Evolutionary conservation across 1,139 yeast species (phyloP).

Genomic region (Candida buenavistaensis): DNA sequence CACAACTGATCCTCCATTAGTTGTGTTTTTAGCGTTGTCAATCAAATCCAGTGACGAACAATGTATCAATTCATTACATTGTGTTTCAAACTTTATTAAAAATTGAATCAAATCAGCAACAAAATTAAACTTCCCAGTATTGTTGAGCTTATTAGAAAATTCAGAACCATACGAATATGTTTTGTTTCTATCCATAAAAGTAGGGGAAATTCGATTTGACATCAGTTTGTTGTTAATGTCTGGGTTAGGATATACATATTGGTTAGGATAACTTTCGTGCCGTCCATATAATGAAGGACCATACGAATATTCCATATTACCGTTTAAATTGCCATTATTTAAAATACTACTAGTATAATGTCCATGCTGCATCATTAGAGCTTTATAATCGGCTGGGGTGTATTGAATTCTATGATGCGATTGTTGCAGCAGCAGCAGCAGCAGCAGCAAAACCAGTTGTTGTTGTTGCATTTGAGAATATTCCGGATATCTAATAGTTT

Average conservation of each 20-base stretch:
- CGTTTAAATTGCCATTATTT: neutral
- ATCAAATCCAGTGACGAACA: conserved; percentile 1
- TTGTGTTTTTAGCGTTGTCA: neutral
- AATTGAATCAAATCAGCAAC: conserved; percentile 13
- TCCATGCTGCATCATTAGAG: conserved; percentile 1
- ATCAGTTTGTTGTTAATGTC: conserved; percentile 6
- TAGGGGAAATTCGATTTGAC: conserved; percentile 8
- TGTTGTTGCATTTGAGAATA: neutral
- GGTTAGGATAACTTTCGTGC: conserved; percentile 16
- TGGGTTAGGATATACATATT: conserved; percentile 11
- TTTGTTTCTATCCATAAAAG: conserved; percentile 10
- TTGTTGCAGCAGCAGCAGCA: conserved; percentile 2
- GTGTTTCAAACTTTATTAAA: conserved; percentile 13
- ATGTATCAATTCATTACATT: conserved; percentile 11
- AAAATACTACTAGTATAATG: neutral
- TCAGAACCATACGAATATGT: conserved; percentile 3
- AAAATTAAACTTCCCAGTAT: conserved; percentile 8
- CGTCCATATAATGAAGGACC: conserved; percentile 11
- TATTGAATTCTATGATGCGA: conserved; percentile 2
- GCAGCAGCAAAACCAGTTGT: conserved; percentile 1
- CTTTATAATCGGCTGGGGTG: conserved; percentile 2
- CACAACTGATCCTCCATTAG: conserved; percentile 1
- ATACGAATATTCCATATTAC: conserved; percentile 10
- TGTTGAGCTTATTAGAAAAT: conserved; percentile 1
- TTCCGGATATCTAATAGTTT: conserved; percentile 13